A percentile compares a stretch with the other conserved stretches of the same genome.
phyloP scores from a whole-genome alignment of 306 rosid species.

The Glycine tomentella region DNA sequence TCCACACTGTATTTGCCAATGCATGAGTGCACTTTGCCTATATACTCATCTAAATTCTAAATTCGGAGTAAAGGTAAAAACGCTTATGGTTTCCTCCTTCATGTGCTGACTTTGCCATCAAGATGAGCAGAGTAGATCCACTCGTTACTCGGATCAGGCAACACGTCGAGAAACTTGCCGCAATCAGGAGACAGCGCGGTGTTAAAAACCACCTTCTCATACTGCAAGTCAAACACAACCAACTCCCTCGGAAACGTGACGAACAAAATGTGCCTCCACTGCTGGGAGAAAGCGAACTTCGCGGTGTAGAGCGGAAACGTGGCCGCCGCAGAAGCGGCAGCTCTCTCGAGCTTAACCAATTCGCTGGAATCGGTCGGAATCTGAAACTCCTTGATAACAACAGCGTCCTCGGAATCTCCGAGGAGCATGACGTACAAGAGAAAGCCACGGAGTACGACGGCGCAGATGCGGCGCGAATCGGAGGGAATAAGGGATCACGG shows the following conservation, averaged over 20 bases:
- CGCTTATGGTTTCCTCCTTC: conserved; percentile 91
- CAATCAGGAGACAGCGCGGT: conserved; percentile 81
- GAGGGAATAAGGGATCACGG: conserved; percentile 93
- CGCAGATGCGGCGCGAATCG: conserved; percentile 87
- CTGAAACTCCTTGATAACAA: conserved; percentile 72
- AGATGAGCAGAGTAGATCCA: conserved; percentile 84
- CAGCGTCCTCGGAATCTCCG: conserved; percentile 70
- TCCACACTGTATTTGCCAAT: background rate
- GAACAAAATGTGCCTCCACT: conserved; percentile 79
- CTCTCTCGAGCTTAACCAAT: conserved; percentile 77
- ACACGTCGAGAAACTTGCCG: conserved; percentile 86
- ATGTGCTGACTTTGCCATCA: conserved; percentile 92
- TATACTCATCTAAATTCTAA: background rate
- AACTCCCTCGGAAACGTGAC: conserved; percentile 91
- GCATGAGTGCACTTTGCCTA: background rate
- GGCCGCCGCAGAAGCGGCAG: conserved; percentile 44
- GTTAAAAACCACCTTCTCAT: conserved; percentile 67
- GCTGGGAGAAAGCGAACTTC: conserved; percentile 77
- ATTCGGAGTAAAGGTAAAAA: conserved; percentile 23
- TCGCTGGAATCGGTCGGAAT: conserved; percentile 67
- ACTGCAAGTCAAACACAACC: conserved; percentile 89
- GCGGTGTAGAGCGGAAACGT: conserved; percentile 67
- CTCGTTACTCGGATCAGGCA: conserved; percentile 84
- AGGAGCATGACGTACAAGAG: conserved; percentile 66
- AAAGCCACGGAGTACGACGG: conserved; percentile 80